Conservation (phyloP, 345 rosid species). For the Salix exigua region DNA sequence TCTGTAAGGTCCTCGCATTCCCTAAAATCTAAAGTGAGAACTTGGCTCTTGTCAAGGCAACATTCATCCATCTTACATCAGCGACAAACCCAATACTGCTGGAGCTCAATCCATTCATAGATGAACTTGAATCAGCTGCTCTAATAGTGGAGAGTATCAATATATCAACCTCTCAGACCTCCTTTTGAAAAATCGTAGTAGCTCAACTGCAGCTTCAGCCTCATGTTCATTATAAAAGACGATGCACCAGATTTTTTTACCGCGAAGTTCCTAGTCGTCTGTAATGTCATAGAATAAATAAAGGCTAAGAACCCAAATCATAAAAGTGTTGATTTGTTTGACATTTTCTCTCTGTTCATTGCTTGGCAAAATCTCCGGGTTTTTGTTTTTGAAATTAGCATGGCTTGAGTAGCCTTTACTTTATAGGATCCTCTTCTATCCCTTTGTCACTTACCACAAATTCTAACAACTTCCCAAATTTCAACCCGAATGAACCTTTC, state of each 20-base stretch:
- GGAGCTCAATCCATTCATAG: too few relatives aligned
- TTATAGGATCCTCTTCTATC: too few relatives aligned
- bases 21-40: slow-evolving; percentile 91
- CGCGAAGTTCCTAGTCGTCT: slow-evolving; percentile 79
- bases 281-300: slow-evolving; percentile 71
- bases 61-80: slow-evolving; percentile 93
- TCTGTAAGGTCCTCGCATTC: slow-evolving; percentile 69
- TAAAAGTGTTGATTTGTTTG: slow-evolving; percentile 70
- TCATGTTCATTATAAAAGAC: slow-evolving; percentile 76
- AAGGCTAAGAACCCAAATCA: slow-evolving; percentile 60
- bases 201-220: slow-evolving; percentile 83
- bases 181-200: slow-evolving; percentile 63
- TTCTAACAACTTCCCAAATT: too few relatives aligned
- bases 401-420: too few relatives aligned
- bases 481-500: too few relatives aligned
- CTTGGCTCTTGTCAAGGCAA: slow-evolving; percentile 93
- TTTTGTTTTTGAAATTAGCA: too few relatives aligned
- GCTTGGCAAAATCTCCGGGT: too few relatives aligned
- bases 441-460: too few relatives aligned
- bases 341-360: slow-evolving; percentile 69
- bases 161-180: slow-evolving; percentile 91
- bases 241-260: slow-evolving; percentile 62
- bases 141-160: slow-evolving; percentile 88
- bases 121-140: slow-evolving; percentile 54
- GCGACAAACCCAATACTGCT: slow-evolving; percentile 89